These are phyloP conservation scores for Solanum ossicruentum DNA, from an alignment of 257 asterid genomes.

Conservation along the genomic window DNA sequence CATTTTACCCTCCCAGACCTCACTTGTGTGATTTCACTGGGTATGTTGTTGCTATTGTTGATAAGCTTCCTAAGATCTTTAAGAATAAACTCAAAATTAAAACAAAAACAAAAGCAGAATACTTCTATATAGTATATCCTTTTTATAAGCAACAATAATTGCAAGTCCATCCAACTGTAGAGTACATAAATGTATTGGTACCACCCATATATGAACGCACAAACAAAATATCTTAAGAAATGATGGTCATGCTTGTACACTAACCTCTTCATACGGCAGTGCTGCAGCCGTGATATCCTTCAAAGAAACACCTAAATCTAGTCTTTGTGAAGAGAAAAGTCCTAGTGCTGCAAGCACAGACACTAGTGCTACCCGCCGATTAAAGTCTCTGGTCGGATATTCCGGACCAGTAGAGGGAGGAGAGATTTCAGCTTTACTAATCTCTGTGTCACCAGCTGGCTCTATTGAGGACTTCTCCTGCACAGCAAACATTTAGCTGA, in stretches of 20 bases:
- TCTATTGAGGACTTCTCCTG: conserved; percentile 38
- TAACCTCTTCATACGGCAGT: conserved; percentile 85
- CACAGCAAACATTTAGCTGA: neutral
- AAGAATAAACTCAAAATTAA: neutral
- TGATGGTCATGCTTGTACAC: neutral
- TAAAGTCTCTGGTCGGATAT: conserved; percentile 58
- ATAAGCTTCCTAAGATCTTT: neutral
- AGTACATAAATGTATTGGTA: neutral
- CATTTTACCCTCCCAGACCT: too few species aligned
- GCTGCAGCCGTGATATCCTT: conserved; percentile 79
- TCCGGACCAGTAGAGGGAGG: conserved; percentile 41
- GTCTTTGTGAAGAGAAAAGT: conserved; percentile 45
- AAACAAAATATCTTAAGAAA: neutral
- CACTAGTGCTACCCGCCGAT: conserved; percentile 51
- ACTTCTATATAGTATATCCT: neutral
- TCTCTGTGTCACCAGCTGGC: conserved; percentile 23
- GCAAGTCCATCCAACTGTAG: neutral
- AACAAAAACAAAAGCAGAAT: neutral
- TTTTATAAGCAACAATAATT: neutral
- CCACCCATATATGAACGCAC: neutral
- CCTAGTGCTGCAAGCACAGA: conserved; percentile 64
- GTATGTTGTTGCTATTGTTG: neutral
- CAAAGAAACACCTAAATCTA: conserved; percentile 74
- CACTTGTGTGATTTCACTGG: too few species aligned
- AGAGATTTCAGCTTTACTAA: conserved; percentile 2